Percentiles rank a stretch among this genome's conserved stretches.
Conservation (phyloP, 495 filamentous ascomycete species). For the Elaphomyces granulatus region DNA sequence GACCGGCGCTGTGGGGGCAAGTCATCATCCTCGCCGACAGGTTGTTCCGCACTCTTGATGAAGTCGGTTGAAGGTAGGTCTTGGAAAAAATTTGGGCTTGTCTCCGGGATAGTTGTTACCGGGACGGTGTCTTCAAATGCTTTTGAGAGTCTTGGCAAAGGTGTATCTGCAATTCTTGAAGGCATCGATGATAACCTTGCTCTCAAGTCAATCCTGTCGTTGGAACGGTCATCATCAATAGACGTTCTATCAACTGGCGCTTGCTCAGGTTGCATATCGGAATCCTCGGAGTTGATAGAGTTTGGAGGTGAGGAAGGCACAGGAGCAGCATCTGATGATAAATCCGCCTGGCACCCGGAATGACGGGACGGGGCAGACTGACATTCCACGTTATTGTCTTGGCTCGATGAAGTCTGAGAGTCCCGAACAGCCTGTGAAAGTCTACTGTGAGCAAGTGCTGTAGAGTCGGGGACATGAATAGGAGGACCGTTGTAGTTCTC, state of each 20-base stretch:
- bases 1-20: constrained; percentile 22
- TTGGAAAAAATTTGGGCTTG: constrained; percentile 22
- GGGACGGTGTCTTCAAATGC: constrained; percentile 16
- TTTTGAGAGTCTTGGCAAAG: constrained; percentile 17
- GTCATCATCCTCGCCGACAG: constrained; percentile 28
- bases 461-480: constrained; percentile 15
- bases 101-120: constrained; percentile 28
- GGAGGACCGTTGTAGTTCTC: constrained; percentile 29
- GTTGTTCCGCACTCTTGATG: background rate
- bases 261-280: no score
- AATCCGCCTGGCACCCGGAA: no score
- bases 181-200: constrained; percentile 31
- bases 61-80: background rate
- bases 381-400: no score
- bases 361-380: no score
- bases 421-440: constrained; percentile 34
- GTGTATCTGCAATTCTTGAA: constrained; percentile 29
- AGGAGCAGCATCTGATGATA: no score
- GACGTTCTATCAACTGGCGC: no score
- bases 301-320: no score
- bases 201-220: no score
- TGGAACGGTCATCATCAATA: no score
- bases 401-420: constrained; percentile 32
- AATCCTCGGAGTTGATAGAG: no score
- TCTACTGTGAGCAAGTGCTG: constrained; percentile 24